These are phyloP conservation scores for Xylaria sp. DNA, from an alignment of 2,329 filamentous ascomycete species.

Conservation along the genomic window DNA sequence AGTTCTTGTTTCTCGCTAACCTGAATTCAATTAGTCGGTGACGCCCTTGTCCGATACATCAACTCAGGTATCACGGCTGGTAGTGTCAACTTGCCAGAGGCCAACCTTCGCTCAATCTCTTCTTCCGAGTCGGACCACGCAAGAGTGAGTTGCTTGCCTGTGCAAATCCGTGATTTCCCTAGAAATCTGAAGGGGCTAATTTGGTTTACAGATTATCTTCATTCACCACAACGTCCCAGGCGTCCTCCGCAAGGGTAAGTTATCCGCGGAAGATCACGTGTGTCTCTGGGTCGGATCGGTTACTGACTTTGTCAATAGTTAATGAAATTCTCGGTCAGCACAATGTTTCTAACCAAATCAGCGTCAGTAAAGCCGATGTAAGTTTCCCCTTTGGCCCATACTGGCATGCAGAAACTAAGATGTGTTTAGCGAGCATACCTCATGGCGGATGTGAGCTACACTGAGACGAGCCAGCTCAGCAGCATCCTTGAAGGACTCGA, in stretches of 20 bases:
- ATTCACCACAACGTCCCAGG: constrained; percentile 96
- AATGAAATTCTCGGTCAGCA: constrained; percentile 92
- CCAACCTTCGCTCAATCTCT: constrained; percentile 81
- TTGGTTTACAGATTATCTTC: constrained; percentile 64
- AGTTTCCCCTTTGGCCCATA: constrained; percentile 22
- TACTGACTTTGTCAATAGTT: constrained; percentile 46
- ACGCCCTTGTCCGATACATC: constrained; percentile 86
- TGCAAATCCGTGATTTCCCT: not conserved
- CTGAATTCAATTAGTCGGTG: constrained; percentile 54
- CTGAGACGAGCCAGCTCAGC: constrained; percentile 75
- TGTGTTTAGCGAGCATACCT: constrained; percentile 70
- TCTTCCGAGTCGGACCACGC: constrained; percentile 85
- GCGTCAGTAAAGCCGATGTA: constrained; percentile 86
- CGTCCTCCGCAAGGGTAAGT: constrained; percentile 73
- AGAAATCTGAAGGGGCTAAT: constrained; percentile 19
- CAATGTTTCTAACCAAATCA: constrained; percentile 99
- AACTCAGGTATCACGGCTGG: constrained; percentile 90
- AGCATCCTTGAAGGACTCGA: constrained; percentile 80
- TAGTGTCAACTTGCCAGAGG: constrained; percentile 95
- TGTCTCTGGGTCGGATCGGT: not conserved
- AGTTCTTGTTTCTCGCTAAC: constrained; percentile 12
- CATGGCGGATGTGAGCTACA: constrained; percentile 94
- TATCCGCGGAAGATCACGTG: not conserved
- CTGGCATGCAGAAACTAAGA: constrained; percentile 2
- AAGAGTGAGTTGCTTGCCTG: constrained; percentile 50